These are phyloP conservation scores for Aspergillus novofumigatus DNA, from an alignment of 2,329 filamentous ascomycete genomes.

Conservation along the genomic window DNA sequence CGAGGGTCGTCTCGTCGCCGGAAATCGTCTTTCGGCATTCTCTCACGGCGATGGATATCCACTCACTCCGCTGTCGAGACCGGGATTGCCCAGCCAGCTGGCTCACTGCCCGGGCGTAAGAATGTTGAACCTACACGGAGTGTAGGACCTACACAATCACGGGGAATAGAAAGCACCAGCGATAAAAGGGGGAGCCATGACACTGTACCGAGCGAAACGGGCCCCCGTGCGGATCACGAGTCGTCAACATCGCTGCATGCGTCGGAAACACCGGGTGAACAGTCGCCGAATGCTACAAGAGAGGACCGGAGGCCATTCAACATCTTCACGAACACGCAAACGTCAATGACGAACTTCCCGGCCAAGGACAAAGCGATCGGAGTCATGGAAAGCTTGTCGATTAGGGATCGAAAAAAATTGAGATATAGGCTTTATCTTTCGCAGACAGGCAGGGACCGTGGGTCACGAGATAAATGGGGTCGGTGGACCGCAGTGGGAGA, in stretches of 20 bases:
- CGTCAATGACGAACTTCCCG: background rate
- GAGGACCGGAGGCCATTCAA: background rate
- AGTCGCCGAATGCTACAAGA: background rate
- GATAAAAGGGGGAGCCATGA: background rate
- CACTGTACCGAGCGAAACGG: background rate
- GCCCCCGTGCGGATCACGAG: background rate
- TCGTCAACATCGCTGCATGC: background rate
- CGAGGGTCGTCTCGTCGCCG: slow-evolving; percentile 3
- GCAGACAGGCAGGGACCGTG: background rate
- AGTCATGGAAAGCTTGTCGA: slow-evolving; percentile 15
- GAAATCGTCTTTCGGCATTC: slow-evolving; percentile 7
- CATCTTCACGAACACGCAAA: background rate
- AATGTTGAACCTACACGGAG: background rate
- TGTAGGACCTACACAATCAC: background rate
- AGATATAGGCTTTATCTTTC: slow-evolving; percentile 18
- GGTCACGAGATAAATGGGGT: slow-evolving; percentile 3
- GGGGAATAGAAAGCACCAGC: background rate
- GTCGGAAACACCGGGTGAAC: background rate
- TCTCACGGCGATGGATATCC: slow-evolving; percentile 24
- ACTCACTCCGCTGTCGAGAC: slow-evolving; percentile 1
- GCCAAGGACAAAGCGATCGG: background rate
- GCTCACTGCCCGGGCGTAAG: background rate
- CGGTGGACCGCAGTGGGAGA: slow-evolving; percentile 25
- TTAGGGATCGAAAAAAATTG: slow-evolving; percentile 24
- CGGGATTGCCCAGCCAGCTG: background rate